Base-by-base conservation (phyloP, 2,329 filamentous ascomycete genomes). In the Nigrospora osmanthi region DNA sequence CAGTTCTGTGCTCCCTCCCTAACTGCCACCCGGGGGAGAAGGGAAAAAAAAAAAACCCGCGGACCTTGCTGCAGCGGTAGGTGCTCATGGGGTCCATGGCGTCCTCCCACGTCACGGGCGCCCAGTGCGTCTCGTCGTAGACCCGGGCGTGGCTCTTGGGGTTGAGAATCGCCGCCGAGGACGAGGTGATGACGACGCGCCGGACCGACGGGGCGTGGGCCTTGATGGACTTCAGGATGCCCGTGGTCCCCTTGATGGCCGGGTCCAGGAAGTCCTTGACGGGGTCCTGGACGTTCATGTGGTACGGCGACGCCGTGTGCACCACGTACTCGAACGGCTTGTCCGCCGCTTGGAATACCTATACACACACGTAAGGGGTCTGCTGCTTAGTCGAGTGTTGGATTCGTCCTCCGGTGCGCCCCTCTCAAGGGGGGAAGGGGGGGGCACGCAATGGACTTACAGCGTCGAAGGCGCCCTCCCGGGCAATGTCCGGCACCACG, bases 261-360 rank as follows among this genome's bases (percentile, higher is more conserved):
- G 77, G 78, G 39, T 78, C 68, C 11, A 81, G 64, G 19, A 81
- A 65, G 37, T 76, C 72, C 15, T 58, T 62, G 11, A 64, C 57
- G 6, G 64, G 64, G 46, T 72, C 68, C 3, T 76, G 73, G 39
- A 83, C 73, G 40, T 81, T 80, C 59, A 81, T 76, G 54, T 86
- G 82, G 67, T 87, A 90, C 0, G 87, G 86, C 0, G 78, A 83
- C 2, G 85, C 84, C 6, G 84, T 87, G 60, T 89, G 84, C 42
- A 89, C 72, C 40, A 91, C 84, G 38, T 76, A 81, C 54, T 87
- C 82, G 50, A 91, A 86, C 19, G 42, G 42, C 3, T 30, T 23
- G 0, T 80, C 77, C 1, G 64, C 52, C 2, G 64, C 61, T 49
- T 63, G 54, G n/a, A 74, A 58, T 10, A 62, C 65, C 57, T 68